Conservation (phyloP, 2,329 filamentous ascomycete genomes). For the Xylariaceae sp. region DNA sequence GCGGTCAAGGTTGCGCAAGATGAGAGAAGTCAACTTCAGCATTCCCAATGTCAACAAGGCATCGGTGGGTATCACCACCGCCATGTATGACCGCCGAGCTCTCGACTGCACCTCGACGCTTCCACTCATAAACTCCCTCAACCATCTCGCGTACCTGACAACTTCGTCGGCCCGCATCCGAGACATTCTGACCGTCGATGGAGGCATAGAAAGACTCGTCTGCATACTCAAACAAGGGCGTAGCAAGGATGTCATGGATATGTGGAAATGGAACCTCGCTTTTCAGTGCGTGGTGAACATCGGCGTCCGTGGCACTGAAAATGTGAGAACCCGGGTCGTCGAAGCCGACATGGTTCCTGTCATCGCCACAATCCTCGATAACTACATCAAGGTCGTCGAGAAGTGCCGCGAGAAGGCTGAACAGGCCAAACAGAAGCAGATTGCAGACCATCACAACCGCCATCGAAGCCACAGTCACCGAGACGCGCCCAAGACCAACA, state of each 20-base stretch:
- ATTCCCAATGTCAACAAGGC: conserved; percentile 99
- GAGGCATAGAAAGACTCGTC: conserved; percentile 90
- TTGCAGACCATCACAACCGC: conserved; percentile 46
- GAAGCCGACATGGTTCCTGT: conserved; percentile 99
- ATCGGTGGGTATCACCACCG: conserved; percentile 96
- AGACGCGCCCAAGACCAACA: conserved; percentile 42
- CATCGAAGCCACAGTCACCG: conserved; percentile 47
- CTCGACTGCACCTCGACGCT: conserved; percentile 98
- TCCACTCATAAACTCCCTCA: conserved; percentile 96
- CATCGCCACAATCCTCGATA: conserved; percentile 95
- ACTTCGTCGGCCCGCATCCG: conserved; percentile 96
- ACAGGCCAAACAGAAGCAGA: conserved; percentile 68
- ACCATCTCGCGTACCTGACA: conserved; percentile 96
- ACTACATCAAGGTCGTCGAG: conserved; percentile 95
- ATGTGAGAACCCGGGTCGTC: conserved; percentile 87
- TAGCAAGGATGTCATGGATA: conserved; percentile 98
- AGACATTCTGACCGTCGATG: conserved; percentile 97
- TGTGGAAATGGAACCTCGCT: conserved; percentile 99
- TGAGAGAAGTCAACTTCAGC: conserved; percentile 99
- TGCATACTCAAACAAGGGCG: conserved; percentile 97
- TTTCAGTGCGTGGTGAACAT: conserved; percentile 99
- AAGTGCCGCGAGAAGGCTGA: conserved; percentile 84
- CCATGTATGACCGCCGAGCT: conserved; percentile 92
- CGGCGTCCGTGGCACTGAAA: conserved; percentile 90
- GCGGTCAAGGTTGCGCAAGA: conserved; percentile 46